Percentiles rank a stretch among this genome's conserved stretches.
Evolutionary conservation across 805 yeast species (phyloP).

Genomic region (Wickerhamia fluorescens): DNA sequence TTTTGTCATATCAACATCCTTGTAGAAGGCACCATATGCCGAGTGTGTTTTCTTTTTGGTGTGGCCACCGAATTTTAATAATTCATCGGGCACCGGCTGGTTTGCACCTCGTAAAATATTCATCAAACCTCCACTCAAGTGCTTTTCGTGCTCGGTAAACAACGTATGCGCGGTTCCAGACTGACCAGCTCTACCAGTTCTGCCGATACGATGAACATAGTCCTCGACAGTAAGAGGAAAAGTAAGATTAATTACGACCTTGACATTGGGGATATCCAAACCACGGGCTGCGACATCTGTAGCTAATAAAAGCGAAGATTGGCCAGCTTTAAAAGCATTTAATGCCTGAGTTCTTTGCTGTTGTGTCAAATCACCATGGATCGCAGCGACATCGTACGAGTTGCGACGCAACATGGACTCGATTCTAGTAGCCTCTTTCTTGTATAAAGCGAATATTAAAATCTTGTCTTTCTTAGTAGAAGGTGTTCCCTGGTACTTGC

Average conservation of each 20-base stretch:
- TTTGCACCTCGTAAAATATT: conserved; percentile 90
- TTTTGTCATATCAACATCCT: conserved; percentile 79
- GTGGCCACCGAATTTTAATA: conserved; percentile 93
- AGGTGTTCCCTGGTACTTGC: conserved; percentile 61
- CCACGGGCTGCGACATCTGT: conserved; percentile 99
- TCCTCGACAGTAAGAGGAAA: conserved; percentile 96
- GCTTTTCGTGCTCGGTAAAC: conserved; percentile 95
- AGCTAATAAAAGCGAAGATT: conserved; percentile 71
- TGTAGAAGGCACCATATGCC: conserved; percentile 97
- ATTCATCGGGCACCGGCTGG: conserved; percentile 92
- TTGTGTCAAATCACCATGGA: conserved; percentile 94
- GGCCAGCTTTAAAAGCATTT: conserved; percentile 76
- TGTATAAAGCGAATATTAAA: conserved; percentile 87
- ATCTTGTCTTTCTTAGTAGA: conserved; percentile 67
- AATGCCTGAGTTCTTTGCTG: conserved; percentile 86
- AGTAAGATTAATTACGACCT: conserved; percentile 88
- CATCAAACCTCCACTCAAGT: conserved; percentile 87
- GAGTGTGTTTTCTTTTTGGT: conserved; percentile 96
- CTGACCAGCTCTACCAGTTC: conserved; percentile 97
- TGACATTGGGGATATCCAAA: conserved; percentile 94
- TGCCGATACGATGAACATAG: conserved; percentile 94
- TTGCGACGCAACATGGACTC: conserved; percentile 67
- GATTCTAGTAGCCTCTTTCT: conserved; percentile 91
- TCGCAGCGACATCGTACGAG: conserved; percentile 81
- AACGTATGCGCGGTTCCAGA: conserved; percentile 92